Percentiles rank a stretch among this genome's conserved stretches.
phyloP scores from a whole-genome alignment of 176 grass and related monocot species.

The Ampelocalamus luodianensis region DNA sequence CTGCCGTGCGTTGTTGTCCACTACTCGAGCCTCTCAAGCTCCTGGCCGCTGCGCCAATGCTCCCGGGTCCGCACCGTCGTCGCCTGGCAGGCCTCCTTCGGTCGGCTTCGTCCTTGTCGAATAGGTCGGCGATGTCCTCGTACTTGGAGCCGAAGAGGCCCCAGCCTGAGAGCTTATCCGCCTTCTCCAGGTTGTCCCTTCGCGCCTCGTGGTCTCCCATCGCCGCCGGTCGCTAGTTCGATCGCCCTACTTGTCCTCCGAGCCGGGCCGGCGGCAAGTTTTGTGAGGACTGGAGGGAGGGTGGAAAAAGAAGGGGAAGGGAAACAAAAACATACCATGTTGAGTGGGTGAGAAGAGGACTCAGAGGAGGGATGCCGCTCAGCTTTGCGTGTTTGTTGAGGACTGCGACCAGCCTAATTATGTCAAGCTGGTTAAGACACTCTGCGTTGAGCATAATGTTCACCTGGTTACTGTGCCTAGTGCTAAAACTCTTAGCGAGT shows the following conservation, averaged over 20 bases:
- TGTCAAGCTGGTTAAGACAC: not conserved
- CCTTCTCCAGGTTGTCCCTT: constrained; percentile 78
- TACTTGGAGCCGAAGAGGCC: constrained; percentile 86
- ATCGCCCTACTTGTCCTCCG: not conserved
- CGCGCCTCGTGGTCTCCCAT: constrained; percentile 78
- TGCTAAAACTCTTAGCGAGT: too few relatives aligned
- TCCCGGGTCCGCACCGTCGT: too few relatives aligned
- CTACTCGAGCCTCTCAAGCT: too few relatives aligned
- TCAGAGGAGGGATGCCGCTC: not conserved
- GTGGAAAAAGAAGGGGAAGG: not conserved
- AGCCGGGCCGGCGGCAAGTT: constrained; percentile 3
- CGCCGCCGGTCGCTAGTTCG: not conserved
- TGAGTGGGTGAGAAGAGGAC: not conserved
- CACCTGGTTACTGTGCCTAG: too few relatives aligned
- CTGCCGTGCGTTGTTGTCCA: too few relatives aligned
- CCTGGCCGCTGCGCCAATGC: too few relatives aligned
- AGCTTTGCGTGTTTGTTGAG: too few relatives aligned
- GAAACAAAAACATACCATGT: not conserved
- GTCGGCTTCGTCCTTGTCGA: constrained; percentile 60
- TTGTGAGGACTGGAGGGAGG: not conserved
- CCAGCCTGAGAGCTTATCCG: constrained; percentile 93
- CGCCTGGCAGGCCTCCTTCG: too few relatives aligned
- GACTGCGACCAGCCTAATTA: too few relatives aligned
- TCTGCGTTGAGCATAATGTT: constrained; percentile 63
- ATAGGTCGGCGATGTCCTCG: constrained; percentile 94